A percentile compares a stretch with the other conserved stretches of the same genome.
phyloP scores from a whole-genome alignment of 2,329 filamentous ascomycete genomes.

The Clarireedia homoeocarpa region DNA sequence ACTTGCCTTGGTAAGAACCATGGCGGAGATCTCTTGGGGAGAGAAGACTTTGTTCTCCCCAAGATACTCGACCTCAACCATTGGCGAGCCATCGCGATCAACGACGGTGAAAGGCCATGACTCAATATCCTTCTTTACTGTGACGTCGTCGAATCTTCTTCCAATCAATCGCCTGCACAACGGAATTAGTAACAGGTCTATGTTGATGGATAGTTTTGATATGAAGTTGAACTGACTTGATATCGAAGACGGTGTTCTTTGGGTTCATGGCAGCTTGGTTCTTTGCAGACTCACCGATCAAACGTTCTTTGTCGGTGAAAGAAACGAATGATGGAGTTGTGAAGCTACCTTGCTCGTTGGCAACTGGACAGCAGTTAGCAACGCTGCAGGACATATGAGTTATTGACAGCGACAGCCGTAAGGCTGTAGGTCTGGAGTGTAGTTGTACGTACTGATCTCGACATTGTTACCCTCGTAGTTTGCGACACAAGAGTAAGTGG shows the following conservation, averaged over 20 bases:
- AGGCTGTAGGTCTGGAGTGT: not conserved
- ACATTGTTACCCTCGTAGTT: slow-evolving; percentile 99
- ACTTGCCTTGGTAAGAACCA: slow-evolving; percentile 92
- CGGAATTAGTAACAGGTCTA: slow-evolving; percentile 8
- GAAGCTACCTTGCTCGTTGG: slow-evolving; percentile 99
- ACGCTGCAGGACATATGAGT: not conserved
- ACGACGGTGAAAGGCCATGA: slow-evolving; percentile 99
- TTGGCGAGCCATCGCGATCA: slow-evolving; percentile 79
- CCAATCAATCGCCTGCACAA: slow-evolving; percentile 85
- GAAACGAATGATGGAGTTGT: slow-evolving; percentile 98
- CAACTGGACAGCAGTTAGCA: slow-evolving; percentile 39
- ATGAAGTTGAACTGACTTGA: slow-evolving; percentile 63
- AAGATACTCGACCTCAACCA: slow-evolving; percentile 93
- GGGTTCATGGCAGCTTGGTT: slow-evolving; percentile 99
- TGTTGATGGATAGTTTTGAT: not conserved
- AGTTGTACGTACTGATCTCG: slow-evolving; percentile 56
- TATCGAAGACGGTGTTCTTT: slow-evolving; percentile 94
- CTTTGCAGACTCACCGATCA: slow-evolving; percentile 99
- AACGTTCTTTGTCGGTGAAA: slow-evolving; percentile 96
- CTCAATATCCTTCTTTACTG: slow-evolving; percentile 96
- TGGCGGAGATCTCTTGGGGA: slow-evolving; percentile 96
- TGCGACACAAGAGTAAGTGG: slow-evolving; percentile 99
- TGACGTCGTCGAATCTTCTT: slow-evolving; percentile 87
- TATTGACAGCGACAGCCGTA: not conserved
- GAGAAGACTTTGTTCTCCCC: slow-evolving; percentile 94